Base-by-base conservation (phyloP, 345 rosid species). In the Diplotaxis tenuifolia region DNA sequence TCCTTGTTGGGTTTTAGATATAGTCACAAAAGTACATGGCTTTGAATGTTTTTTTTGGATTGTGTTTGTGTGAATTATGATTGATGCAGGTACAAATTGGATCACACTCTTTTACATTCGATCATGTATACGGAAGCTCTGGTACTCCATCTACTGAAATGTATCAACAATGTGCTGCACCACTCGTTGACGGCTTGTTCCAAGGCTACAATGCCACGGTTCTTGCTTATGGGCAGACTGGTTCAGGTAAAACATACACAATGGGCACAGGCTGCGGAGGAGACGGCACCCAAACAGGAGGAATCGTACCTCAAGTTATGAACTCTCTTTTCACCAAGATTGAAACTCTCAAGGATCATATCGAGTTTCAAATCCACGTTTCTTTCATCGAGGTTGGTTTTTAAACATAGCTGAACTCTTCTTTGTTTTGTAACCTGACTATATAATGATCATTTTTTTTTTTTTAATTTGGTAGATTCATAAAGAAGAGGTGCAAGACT, bases 171-270 rank as follows among this genome's bases (percentile, higher is more conserved):
- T 95, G 98, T 32, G 75, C 87, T 71, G 84, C 89, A 2, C 86
- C 97, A 1, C 89, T 95, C 3, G 98, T 95, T n/a, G 96, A 92
- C 47, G 99, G 98, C 38, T 87, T 95, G 61, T 95, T 95, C 76
- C 99, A 95, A 81, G 98, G 99, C 74, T 95, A 95, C 85, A 95
- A 95, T 80, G 99, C 98, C 5, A 95, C 98, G 0, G 98, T 95
- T 71, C 98, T 95, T 68, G 99, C 99, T 78, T 95, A 95, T 81
- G 99, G 99, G 29, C 99, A 95, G 96, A 95, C 99, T 4, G 99
- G 99, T 74, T 95, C 99, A 0, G 99, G 99, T 29, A 95, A 95
- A 86, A 95, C 99, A 19, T 95, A 95, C 68, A 95, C 99, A 23
- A 95, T 95, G 99, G 99, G 99, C 34, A 95, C 99, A 34, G 91